Evolutionary conservation across 257 asterid species (phyloP).

Genomic region (Knoxia roxburghii): DNA sequence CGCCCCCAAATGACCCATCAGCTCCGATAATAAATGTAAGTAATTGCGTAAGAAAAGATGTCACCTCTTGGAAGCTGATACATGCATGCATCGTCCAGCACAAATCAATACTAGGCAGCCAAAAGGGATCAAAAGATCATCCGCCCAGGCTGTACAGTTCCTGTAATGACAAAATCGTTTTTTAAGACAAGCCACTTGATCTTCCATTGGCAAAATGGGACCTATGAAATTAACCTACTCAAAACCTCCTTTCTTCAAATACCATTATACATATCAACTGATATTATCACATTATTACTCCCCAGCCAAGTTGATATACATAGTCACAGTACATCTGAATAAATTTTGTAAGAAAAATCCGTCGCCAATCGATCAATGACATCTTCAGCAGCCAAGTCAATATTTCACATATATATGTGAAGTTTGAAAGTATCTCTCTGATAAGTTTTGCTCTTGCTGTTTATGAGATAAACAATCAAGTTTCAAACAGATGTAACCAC

Average conservation of each 20-base stretch:
- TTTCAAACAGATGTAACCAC: conserved; percentile 2
- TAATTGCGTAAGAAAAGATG: neutral
- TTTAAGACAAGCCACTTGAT: conserved; percentile 5
- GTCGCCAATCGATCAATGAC: neutral
- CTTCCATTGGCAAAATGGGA: conserved; percentile 5
- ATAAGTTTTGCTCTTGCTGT: no score
- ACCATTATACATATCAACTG: neutral
- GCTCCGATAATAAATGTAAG: neutral
- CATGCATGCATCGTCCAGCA: neutral
- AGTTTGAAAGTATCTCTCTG: no score
- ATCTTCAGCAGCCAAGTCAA: neutral
- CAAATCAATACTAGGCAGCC: no score
- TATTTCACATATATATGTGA: no score
- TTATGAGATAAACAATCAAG: neutral
- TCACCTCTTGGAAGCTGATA: neutral
- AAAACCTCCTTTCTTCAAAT: conserved; percentile 1
- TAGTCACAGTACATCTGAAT: neutral
- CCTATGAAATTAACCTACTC: neutral
- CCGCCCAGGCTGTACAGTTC: neutral
- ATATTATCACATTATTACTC: neutral
- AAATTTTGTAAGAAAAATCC: neutral
- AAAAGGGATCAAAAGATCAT: no score
- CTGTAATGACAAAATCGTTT: neutral
- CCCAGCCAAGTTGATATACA: neutral
- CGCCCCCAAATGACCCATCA: neutral